Percentiles rank a stretch among this genome's conserved stretches.
phyloP scores from a whole-genome alignment of 1,284 basidiomycete species.

The Anthracocystis panici-leucophaei region DNA sequence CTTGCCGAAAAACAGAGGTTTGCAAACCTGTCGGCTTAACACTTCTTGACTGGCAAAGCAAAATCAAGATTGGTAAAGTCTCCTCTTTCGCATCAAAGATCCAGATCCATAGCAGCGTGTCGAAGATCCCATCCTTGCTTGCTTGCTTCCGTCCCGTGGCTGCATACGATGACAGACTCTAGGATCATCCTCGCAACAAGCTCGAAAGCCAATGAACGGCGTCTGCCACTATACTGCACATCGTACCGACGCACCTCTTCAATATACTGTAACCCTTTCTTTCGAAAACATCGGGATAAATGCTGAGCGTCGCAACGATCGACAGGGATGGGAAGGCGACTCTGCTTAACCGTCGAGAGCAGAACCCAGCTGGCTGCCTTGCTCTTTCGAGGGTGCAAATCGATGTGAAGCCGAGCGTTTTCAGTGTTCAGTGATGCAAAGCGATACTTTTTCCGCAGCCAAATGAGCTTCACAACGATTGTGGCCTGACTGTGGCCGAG shows the following conservation, averaged over 20 bases:
- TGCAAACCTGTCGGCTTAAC: not conserved
- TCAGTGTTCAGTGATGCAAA: no score
- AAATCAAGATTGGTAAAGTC: not conserved
- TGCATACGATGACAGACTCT: not conserved
- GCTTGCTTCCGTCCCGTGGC: no score
- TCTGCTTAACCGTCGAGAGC: no score
- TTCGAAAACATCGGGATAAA: not conserved
- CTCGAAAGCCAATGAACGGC: not conserved
- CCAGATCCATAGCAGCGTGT: not conserved
- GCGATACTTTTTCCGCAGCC: no score
- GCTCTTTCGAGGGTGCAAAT: no score
- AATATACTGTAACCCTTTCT: not conserved
- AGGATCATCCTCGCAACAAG: not conserved
- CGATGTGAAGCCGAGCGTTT: no score
- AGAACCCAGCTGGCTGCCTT: no score
- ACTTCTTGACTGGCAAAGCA: not conserved
- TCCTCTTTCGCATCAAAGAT: no score
- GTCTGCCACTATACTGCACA: not conserved
- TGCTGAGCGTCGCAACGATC: not conserved
- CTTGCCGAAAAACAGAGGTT: not conserved
- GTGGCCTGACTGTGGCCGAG: no score
- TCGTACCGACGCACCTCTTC: not conserved
- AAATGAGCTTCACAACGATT: no score
- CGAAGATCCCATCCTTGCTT: not conserved
- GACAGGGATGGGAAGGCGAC: conserved; percentile 2